Percentiles rank a stretch among this genome's conserved stretches.
Conservation (phyloP, 2,329 filamentous ascomycete species). For the Colletotrichum tanaceti region DNA sequence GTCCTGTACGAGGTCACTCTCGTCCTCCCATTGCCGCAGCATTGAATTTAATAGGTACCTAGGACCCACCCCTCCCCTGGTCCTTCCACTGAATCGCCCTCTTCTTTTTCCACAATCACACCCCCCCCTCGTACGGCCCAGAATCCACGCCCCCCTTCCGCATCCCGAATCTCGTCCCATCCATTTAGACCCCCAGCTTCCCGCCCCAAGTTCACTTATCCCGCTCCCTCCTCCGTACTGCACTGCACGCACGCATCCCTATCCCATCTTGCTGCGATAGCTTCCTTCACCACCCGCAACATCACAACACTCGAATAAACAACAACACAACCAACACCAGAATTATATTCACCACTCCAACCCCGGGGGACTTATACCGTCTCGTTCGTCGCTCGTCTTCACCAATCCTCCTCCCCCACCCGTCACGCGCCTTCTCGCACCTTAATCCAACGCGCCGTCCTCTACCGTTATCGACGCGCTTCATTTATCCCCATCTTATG, state of each 20-base stretch:
- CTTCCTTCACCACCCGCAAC: not conserved
- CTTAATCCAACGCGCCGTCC: conserved; percentile 11
- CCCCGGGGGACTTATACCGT: too few relatives aligned
- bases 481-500: not conserved
- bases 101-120: conserved; percentile 6
- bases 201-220: conserved; percentile 19
- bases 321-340: too few relatives aligned
- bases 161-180: conserved; percentile 13
- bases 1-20: conserved; percentile 5
- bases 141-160: not conserved
- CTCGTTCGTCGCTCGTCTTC: not conserved
- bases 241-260: conserved; percentile 18
- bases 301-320: not conserved
- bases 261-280: conserved; percentile 11
- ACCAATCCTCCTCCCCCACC: not conserved
- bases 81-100: conserved; percentile 14
- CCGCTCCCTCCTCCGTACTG: conserved; percentile 25
- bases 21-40: conserved; percentile 38
- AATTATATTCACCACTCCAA: conserved; percentile 3
- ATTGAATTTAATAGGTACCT: conserved; percentile 40
- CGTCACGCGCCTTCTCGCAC: conserved; percentile 3
- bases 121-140: not conserved
- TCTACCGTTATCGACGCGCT: not conserved
- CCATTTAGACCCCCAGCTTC: conserved; percentile 21
- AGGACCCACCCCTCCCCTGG: conserved; percentile 19